phyloP scores from a whole-genome alignment of 495 filamentous ascomycete genomes.

The Podospora pseudocomata region DNA sequence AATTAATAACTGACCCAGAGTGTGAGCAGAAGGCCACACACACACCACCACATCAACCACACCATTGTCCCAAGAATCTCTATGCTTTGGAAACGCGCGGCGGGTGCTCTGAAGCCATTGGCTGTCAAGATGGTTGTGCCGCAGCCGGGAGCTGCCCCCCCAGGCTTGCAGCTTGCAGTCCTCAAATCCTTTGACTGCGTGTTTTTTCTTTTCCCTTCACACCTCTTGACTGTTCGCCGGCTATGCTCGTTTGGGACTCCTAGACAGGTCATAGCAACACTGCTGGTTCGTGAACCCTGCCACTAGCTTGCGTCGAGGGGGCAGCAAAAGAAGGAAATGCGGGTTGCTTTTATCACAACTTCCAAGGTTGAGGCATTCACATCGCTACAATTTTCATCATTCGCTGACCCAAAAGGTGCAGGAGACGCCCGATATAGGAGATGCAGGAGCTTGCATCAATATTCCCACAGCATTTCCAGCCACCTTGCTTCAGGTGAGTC shows the following conservation, averaged over 20 bases:
- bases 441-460: not conserved
- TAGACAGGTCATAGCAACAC: not conserved
- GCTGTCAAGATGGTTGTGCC: not conserved
- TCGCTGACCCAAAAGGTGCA: not conserved
- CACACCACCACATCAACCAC: not conserved
- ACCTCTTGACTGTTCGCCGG: not conserved
- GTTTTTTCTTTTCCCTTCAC: not conserved
- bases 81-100: not conserved
- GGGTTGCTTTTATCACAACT: not conserved
- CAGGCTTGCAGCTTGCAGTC: not conserved
- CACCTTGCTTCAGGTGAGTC: not conserved
- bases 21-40: not conserved
- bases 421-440: not conserved
- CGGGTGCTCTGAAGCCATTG: not conserved
- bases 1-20: slow-evolving; percentile 1
- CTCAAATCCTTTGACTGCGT: not conserved
- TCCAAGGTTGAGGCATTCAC: not conserved
- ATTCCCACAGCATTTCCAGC: not conserved
- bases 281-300: not conserved
- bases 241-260: not conserved
- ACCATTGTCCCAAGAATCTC: not conserved
- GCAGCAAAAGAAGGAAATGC: not conserved
- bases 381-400: not conserved
- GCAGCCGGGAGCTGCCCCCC: slow-evolving; percentile 1
- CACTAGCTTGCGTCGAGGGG: not conserved